Evolutionary conservation across 495 filamentous ascomycete species (phyloP).

Genomic region (Lasiosphaeria hispida): DNA sequence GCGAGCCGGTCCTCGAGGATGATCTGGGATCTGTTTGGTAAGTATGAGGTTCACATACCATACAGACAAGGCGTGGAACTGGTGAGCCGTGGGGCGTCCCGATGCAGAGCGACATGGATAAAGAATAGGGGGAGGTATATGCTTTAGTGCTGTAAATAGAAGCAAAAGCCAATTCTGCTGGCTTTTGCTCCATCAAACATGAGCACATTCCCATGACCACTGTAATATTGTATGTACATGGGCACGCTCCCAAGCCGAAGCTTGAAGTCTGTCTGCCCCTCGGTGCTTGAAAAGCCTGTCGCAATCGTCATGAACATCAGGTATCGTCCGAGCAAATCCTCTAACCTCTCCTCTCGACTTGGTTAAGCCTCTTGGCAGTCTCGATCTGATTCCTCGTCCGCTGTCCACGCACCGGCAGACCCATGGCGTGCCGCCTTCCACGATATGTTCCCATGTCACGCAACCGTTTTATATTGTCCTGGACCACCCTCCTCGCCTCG

Average conservation of each 20-base stretch:
- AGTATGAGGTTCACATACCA: not conserved
- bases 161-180: too few species aligned
- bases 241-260: too few species aligned
- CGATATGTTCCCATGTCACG: conserved; percentile 90
- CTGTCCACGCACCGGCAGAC: conserved; percentile 84
- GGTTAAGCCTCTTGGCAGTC: conserved; percentile 78
- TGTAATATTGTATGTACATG: too few species aligned
- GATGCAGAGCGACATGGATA: too few species aligned
- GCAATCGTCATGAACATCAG: too few species aligned
- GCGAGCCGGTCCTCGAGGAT: conserved; percentile 64
- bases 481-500: conserved; percentile 70
- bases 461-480: conserved; percentile 81
- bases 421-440: conserved; percentile 86
- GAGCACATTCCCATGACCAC: too few species aligned
- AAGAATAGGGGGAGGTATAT: too few species aligned
- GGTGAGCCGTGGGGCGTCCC: too few species aligned
- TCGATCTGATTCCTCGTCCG: conserved; percentile 78
- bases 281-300: too few species aligned
- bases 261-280: too few species aligned
- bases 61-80: not conserved
- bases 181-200: too few species aligned
- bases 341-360: conserved; percentile 61
- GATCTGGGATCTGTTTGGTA: conserved; percentile 27
- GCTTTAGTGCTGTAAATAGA: too few species aligned
- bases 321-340: not conserved